Conservation (phyloP, 2,329 filamentous ascomycete species). For the Neocucurbitaria cava region DNA sequence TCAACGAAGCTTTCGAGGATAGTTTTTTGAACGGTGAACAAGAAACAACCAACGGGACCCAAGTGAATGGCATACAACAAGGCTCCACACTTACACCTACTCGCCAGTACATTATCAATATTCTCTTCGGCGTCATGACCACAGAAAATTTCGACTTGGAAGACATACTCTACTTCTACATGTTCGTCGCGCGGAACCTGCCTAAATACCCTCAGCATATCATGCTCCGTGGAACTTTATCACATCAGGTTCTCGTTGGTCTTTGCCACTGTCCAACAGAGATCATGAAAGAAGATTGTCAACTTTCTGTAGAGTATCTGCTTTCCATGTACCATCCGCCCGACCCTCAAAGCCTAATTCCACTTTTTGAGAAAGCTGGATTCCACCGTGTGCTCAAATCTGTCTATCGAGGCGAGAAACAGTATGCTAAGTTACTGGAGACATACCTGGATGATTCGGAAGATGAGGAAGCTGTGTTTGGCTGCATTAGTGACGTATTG, state of each 20-base stretch:
- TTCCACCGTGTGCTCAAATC: slow-evolving; percentile 94
- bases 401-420: slow-evolving; percentile 79
- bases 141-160: slow-evolving; percentile 74
- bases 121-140: slow-evolving; percentile 90
- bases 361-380: slow-evolving; percentile 76
- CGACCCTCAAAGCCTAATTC: slow-evolving; percentile 76
- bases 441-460: slow-evolving; percentile 86
- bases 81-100: slow-evolving; percentile 62
- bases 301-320: slow-evolving; percentile 95
- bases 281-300: slow-evolving; percentile 88
- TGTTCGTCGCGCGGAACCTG: slow-evolving; percentile 96
- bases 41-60: slow-evolving; percentile 65
- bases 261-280: slow-evolving; percentile 83
- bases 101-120: slow-evolving; percentile 90
- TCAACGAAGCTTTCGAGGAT: slow-evolving; percentile 98
- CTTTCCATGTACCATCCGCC: slow-evolving; percentile 92
- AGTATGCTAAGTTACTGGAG: slow-evolving; percentile 78
- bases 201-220: slow-evolving; percentile 98
- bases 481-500: slow-evolving; percentile 78
- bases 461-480: slow-evolving; percentile 77
- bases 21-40: slow-evolving; percentile 84
- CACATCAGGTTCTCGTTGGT: slow-evolving; percentile 80
- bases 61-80: slow-evolving; percentile 57
- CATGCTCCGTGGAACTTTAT: slow-evolving; percentile 82
- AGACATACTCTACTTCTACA: slow-evolving; percentile 94